Conservation (phyloP, 2,329 filamentous ascomycete genomes). For the Drechslerella coelobrocha region DNA sequence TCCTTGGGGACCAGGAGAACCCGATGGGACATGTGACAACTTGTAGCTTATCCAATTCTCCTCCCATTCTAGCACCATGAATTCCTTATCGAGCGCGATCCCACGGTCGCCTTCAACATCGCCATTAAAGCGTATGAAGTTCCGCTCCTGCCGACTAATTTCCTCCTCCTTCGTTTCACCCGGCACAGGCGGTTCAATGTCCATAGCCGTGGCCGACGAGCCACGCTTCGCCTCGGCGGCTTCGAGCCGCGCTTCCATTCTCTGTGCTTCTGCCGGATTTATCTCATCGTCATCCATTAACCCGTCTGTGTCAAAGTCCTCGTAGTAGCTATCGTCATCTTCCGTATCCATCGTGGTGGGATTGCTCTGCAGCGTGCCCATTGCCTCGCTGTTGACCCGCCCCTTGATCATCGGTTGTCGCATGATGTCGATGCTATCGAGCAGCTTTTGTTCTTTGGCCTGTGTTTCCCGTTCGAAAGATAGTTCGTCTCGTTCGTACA, state of each 20-base stretch:
- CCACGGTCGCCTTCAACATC: constrained; percentile 27
- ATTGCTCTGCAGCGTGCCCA: constrained; percentile 4
- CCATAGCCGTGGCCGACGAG: constrained; percentile 15
- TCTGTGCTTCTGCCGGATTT: background rate
- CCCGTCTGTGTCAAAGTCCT: constrained; percentile 26
- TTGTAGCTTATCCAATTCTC: constrained; percentile 43
- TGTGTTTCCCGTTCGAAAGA: constrained; percentile 12
- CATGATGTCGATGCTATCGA: background rate
- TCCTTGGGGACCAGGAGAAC: background rate
- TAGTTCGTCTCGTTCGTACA: constrained; percentile 27
- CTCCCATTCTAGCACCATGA: constrained; percentile 29
- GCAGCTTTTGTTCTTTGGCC: background rate
- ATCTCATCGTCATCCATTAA: constrained; percentile 3
- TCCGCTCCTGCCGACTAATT: constrained; percentile 34
- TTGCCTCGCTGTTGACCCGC: background rate
- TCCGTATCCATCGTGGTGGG: constrained; percentile 13
- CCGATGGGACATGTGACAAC: constrained; percentile 16
- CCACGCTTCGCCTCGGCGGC: background rate
- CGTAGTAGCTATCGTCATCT: constrained; percentile 16
- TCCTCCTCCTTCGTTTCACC: constrained; percentile 25
- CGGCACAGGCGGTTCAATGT: constrained; percentile 27
- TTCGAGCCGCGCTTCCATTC: constrained; percentile 11
- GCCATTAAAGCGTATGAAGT: constrained; percentile 33
- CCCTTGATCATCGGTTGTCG: background rate
- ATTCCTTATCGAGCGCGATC: constrained; percentile 22